These are phyloP conservation scores for Prunus dulcis DNA, from an alignment of 306 rosid species.

Conservation along the genomic window DNA sequence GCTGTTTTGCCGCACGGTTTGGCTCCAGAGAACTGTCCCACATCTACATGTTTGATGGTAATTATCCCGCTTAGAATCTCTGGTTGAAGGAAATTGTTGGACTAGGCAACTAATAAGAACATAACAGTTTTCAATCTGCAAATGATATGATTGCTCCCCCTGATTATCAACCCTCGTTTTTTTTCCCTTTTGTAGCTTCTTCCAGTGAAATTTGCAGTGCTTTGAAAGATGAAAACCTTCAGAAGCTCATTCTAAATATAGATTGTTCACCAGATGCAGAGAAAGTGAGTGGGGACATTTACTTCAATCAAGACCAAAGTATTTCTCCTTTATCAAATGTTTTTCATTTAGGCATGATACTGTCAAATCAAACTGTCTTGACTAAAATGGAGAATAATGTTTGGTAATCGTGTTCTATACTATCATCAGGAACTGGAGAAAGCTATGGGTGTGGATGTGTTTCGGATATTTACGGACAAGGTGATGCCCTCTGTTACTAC, in stretches of 20 bases:
- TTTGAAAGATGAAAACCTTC: slow-evolving; percentile 60
- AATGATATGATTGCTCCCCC: background rate
- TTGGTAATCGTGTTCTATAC: slow-evolving; percentile 22
- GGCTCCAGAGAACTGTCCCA: background rate
- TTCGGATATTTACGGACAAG: slow-evolving; percentile 60
- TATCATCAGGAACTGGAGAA: slow-evolving; percentile 68
- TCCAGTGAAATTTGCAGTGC: slow-evolving; percentile 60
- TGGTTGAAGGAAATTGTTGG: background rate
- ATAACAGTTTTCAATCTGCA: background rate
- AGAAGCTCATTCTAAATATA: slow-evolving; percentile 49
- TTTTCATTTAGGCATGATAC: background rate
- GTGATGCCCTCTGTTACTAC: slow-evolving; percentile 33
- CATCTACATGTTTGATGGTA: background rate
- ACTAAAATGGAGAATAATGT: background rate
- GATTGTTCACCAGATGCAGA: slow-evolving; percentile 60
- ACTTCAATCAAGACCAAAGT: background rate
- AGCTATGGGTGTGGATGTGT: slow-evolving; percentile 65
- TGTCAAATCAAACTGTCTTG: background rate
- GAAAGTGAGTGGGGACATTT: slow-evolving; percentile 40
- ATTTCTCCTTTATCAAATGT: background rate
- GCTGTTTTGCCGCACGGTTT: background rate
- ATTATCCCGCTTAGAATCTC: background rate
- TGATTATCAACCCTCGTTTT: background rate
- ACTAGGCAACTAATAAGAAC: background rate
- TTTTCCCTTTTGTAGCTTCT: slow-evolving; percentile 55